Evolutionary conservation across 2,329 filamentous ascomycete genomes (phyloP).

Genomic region (Fonsecaea multimorphosa): DNA sequence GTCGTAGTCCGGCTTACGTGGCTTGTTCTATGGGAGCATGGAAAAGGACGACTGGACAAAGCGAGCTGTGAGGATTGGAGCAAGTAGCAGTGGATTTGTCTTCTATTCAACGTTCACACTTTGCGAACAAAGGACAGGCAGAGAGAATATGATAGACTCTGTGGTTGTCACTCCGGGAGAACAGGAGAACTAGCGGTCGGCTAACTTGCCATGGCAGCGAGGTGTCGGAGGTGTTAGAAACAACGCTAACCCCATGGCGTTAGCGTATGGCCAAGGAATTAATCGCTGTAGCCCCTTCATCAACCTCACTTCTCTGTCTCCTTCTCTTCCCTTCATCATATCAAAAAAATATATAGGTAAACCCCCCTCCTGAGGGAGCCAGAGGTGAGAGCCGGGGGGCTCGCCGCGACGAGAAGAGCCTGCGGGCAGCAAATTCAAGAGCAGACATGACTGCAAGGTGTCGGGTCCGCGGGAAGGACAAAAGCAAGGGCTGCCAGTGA

Average conservation of each 20-base stretch:
- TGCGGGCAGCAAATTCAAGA: not conserved
- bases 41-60: not conserved
- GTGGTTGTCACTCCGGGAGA: not conserved
- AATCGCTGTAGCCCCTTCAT: not conserved
- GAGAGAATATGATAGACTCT: not conserved
- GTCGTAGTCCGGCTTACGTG: not conserved
- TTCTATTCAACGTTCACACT: not conserved
- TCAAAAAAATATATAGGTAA: too few species aligned
- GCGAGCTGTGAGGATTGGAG: not conserved
- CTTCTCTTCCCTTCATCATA: constrained; percentile 2
- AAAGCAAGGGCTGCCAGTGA: not conserved
- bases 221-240: not conserved
- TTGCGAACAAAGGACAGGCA: not conserved
- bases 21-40: not conserved
- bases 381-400: not conserved
- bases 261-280: constrained; percentile 6
- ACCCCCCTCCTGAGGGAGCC: not conserved
- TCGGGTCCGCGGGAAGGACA: not conserved
- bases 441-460: constrained; percentile 3
- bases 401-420: not conserved
- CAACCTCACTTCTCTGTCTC: constrained; percentile 10
- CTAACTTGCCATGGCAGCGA: not conserved
- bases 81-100: not conserved
- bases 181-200: not conserved
- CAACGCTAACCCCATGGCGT: constrained; percentile 17